Evolutionary conservation across 192 early-diverging fungal genomes (phyloP), one percentile per base, ranked within the genome.

Genomic region (Tieghemiomyces parasiticus): DNA sequence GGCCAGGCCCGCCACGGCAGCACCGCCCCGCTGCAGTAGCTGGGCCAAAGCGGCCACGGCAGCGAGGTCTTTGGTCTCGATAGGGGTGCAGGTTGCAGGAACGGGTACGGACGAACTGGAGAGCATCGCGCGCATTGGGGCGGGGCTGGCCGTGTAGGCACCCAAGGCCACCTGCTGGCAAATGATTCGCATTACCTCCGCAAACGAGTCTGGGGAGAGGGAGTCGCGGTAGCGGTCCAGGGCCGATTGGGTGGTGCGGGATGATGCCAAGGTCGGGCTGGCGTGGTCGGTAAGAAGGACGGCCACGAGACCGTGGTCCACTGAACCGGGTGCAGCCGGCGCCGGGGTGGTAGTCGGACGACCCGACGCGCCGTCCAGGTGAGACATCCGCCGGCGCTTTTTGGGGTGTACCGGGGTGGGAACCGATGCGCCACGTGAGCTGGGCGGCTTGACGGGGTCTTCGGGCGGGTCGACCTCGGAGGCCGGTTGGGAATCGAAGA

Each of bases 131-230:
- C 0, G 26, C 30, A 52, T 29, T 1, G 46, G 19, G 46, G 46
- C 46, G 14, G 16, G 20, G 13, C 13, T 2, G 30, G 20, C 50
- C 2, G 26, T 52, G 26, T 52, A 58, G 55, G 55, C 32, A n/a
- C 55, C 55, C 13, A 58, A 26, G 10, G 55, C 55, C 2, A 34
- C 55, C 33, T 58, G 55, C 1, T 58, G 55, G 33, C 55, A 58
- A 1, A 58, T 38, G 19, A 58, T 58, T 26, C 55, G 16, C 13
- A 58, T 28, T 34, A 58, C 55, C 35, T 58, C 55, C 26, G 35
- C 13, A 28, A 58, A 58, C 33, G 55, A 58, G 10, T 58, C 55
- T 4, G n/a, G 30, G 22, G 55, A 58, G 3, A 58, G 33, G 22
- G 55, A 58, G n/a, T 58, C 55, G 4, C 35, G 55, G 16, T 38